Conservation (phyloP, 257 asterid species). For the Paulownia fortunei region DNA sequence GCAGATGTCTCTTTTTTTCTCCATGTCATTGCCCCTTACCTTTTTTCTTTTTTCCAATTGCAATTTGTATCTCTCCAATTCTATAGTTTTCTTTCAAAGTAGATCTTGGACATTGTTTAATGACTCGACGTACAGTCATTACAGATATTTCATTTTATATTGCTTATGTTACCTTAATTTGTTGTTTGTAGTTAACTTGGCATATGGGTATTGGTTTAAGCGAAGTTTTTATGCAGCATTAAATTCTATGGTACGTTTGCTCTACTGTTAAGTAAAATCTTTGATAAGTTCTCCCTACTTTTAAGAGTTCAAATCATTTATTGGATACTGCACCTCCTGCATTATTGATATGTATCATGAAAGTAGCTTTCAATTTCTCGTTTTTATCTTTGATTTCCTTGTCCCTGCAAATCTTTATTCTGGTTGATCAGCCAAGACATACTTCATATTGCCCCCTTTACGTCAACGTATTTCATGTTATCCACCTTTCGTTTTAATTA, state of each 20-base stretch:
- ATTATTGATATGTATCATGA: conserved; percentile 6
- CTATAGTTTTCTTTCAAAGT: not conserved
- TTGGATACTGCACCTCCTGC: not conserved
- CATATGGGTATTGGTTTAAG: conserved; percentile 90
- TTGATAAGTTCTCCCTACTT: conserved; percentile 48
- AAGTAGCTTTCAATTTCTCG: conserved; percentile 13
- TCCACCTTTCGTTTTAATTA: conserved; percentile 1
- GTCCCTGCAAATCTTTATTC: conserved; percentile 32
- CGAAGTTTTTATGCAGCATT: conserved; percentile 76
- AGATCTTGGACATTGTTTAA: conserved; percentile 1
- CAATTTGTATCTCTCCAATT: conserved; percentile 9
- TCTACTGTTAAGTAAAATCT: conserved; percentile 43
- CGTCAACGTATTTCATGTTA: conserved; percentile 4
- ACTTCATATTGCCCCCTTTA: conserved; percentile 3
- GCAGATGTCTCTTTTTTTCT: not conserved
- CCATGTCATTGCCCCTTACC: not conserved
- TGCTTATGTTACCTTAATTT: conserved; percentile 33
- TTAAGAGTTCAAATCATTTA: conserved; percentile 7
- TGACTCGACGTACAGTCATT: not conserved
- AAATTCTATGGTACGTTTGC: conserved; percentile 74
- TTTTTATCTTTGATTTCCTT: conserved; percentile 13
- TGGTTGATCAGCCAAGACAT: not conserved
- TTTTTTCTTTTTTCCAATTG: not conserved
- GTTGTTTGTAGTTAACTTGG: conserved; percentile 75
- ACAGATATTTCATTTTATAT: conserved; percentile 3